These are phyloP conservation scores for Phytomonas sp. DNA, from an alignment of 208 protist species.

Conservation along the genomic window DNA sequence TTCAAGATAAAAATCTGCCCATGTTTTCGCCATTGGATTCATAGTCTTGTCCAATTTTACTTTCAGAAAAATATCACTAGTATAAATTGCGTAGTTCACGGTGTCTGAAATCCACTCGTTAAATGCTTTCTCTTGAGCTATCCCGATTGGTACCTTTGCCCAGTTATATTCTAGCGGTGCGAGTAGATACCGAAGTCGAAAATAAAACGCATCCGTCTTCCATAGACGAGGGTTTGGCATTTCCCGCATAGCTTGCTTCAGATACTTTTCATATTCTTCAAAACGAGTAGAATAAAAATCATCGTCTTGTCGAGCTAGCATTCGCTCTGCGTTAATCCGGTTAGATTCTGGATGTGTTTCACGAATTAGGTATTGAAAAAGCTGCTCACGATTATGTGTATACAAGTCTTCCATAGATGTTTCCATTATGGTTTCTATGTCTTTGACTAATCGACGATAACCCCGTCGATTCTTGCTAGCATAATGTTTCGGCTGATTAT, in stretches of 20 bases:
- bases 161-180: conserved; percentile 87
- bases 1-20: conserved; percentile 77
- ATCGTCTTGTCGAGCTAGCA: conserved; percentile 76
- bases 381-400: conserved; percentile 80
- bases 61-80: conserved; percentile 37
- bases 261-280: conserved; percentile 80
- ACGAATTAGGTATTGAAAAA: conserved; percentile 85
- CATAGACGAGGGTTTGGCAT: conserved; percentile 86
- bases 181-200: conserved; percentile 77
- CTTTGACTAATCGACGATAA: conserved; percentile 85
- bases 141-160: conserved; percentile 75
- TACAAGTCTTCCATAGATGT: conserved; percentile 88
- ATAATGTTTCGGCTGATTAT: conserved; percentile 87
- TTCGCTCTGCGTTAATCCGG: conserved; percentile 79
- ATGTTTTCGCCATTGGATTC: conserved; percentile 83
- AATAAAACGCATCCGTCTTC: conserved; percentile 89
- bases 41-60: conserved; percentile 68
- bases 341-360: conserved; percentile 84
- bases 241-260: conserved; percentile 85
- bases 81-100: conserved; percentile 74
- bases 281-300: conserved; percentile 88
- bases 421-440: conserved; percentile 85
- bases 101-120: conserved; percentile 86
- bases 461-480: conserved; percentile 84
- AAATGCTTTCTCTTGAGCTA: conserved; percentile 62